Evolutionary conservation across 2,329 filamentous ascomycete genomes (phyloP).

Genomic region (Pseudopyricularia javanii): DNA sequence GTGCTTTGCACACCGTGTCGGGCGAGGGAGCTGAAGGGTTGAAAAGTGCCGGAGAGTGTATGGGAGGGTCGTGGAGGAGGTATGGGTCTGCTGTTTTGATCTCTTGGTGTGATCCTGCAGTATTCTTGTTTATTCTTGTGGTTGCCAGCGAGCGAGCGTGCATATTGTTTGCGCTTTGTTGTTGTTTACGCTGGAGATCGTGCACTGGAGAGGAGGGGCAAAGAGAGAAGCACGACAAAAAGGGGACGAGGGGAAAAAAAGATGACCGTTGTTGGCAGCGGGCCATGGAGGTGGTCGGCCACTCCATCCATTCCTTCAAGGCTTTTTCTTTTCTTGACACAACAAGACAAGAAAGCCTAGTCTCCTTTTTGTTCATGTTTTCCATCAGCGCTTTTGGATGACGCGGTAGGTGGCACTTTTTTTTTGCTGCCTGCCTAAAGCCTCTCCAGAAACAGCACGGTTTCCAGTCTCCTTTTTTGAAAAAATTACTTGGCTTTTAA

Average conservation of each 20-base stretch:
- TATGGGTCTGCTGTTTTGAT: background rate
- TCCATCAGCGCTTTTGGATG: background rate
- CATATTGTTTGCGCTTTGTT: too few relatives aligned
- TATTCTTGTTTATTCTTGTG: background rate
- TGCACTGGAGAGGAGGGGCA: background rate
- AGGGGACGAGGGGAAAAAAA: background rate
- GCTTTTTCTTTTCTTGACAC: too few relatives aligned
- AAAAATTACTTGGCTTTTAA: too few relatives aligned
- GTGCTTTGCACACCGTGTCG: slow-evolving; percentile 52
- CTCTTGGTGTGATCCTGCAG: background rate
- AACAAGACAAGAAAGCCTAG: background rate
- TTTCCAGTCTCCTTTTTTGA: background rate
- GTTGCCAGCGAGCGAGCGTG: background rate
- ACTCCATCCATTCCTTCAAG: background rate
- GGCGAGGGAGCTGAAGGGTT: slow-evolving; percentile 45
- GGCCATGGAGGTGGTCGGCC: background rate
- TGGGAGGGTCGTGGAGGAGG: background rate
- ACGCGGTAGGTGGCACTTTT: background rate
- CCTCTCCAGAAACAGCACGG: background rate
- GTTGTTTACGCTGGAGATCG: background rate
- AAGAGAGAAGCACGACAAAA: background rate
- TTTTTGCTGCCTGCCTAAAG: background rate
- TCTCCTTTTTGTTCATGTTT: background rate
- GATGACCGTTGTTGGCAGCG: background rate
- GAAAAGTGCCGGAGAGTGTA: slow-evolving; percentile 8